Base-by-base conservation (phyloP, 495 filamentous ascomycete genomes). In the Hypoxylon cercidicola region DNA sequence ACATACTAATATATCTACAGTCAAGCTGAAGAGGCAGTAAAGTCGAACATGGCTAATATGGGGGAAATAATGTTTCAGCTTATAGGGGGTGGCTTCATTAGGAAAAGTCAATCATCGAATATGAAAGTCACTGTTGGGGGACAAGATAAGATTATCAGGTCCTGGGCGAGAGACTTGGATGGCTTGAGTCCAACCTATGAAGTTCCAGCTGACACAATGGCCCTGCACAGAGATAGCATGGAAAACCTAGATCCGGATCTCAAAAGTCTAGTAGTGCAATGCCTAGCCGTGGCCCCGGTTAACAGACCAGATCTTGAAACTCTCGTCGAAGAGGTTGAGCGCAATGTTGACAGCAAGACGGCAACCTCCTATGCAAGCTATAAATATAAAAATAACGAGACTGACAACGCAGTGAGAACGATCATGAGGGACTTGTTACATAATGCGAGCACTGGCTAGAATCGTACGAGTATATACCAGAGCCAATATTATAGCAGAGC, bases 201-300 rank as follows among this genome's bases (percentile, higher is more conserved):
- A 6, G 56, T 55, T 6, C 41, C 57, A 4, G 9, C n/a, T 12
- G 28, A 25, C 2, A 1, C 4, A 9, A 35, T 40, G 20, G 56
- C 56, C 1, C 18, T 20, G 1, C 69, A 71, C 13, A 35, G 19
- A 28, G 19, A 41, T 4, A 56, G 40, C 20, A 23, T 66, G 23
- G 37, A 56, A 0, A 66, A 66, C n/a, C 44, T 71, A n/a, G 68
- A 68, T 37, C 39, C 51, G 11, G 60, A 68, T 39, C 56, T 71
- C 40, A 61, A 56, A 46, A 61, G 55, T 15, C 60, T 68, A 18
- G 25, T 68, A 0, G 21, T 53, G 3, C 23, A n/a, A 16, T 71
- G 62, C 18, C 6, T 68, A 3, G 68, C 68, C 11, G 4, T 34
- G 1, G 19, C 34, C 1, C 2, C 34, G n/a, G 28, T 49, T 2